These are phyloP conservation scores for Gossypium davidsonii DNA, from an alignment of 441 rosid genomes.

Conservation along the genomic window DNA sequence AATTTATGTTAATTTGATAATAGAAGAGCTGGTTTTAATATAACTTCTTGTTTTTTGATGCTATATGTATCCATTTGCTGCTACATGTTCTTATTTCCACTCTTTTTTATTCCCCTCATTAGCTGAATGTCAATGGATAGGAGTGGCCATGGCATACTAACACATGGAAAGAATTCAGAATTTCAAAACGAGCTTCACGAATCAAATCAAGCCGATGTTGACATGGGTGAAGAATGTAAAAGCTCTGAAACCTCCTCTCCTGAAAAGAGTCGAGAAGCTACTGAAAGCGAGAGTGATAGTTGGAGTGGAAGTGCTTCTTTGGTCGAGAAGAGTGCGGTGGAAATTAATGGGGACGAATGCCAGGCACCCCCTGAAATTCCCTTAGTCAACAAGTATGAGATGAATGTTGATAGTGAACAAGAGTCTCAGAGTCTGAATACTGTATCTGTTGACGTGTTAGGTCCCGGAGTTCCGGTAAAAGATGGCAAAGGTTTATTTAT, in stretches of 20 bases:
- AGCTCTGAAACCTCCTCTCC: not conserved
- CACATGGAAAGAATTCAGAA: not conserved
- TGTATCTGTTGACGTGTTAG: slow-evolving; percentile 5
- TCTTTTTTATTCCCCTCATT: not conserved
- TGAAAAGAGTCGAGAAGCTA: slow-evolving; percentile 10
- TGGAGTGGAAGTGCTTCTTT: slow-evolving; percentile 11
- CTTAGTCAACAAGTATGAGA: slow-evolving; percentile 15
- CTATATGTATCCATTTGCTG: not conserved
- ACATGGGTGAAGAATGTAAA: no score
- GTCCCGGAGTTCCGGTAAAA: not conserved
- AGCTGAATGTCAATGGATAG: slow-evolving; percentile 12
- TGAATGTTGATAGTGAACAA: slow-evolving; percentile 9
- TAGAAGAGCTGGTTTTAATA: not conserved
- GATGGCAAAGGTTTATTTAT: slow-evolving; percentile 18
- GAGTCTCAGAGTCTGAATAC: slow-evolving; percentile 10
- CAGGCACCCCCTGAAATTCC: slow-evolving; percentile 10
- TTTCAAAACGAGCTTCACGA: not conserved
- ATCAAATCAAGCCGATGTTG: no score
- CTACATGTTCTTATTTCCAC: not conserved
- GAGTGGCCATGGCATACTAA: slow-evolving; percentile 7
- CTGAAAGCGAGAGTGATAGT: not conserved
- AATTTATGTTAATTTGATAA: not conserved
- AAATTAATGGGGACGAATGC: slow-evolving; percentile 9
- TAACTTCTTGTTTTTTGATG: not conserved
- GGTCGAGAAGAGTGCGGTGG: slow-evolving; percentile 8